Evolutionary conservation across 176 grass and related monocot genomes (phyloP), one percentile per base, ranked within the genome.

Genomic region (Eleusine coracana): DNA sequence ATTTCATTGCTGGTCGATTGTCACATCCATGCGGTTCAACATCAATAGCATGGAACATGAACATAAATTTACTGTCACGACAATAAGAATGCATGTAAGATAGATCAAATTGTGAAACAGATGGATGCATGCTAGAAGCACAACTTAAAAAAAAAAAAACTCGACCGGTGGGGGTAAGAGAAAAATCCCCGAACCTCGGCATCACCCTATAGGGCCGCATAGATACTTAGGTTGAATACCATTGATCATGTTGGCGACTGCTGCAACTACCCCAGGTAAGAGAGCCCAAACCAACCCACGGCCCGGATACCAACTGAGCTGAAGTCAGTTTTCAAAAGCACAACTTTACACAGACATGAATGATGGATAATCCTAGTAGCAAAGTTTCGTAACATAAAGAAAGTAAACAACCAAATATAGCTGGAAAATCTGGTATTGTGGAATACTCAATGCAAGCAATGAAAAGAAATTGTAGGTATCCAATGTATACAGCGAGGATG

Each of bases 361-460:
- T 76, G 23, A 49, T 74, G 17, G 14, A 10, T 60, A 60, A 76
- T 31, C 42, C 39, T 59, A 87, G 36, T 29, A 49, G 36, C 12
- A 76, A 15, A 68, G 60, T 16, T 76, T 52, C 48, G 46, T 51
- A 50, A 38, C 71, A 76, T 50, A 74, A 80, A 60, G 37, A 61
- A 76, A 42, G 49, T 18, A 77, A 65, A 0, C 5, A 31, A 66
- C 68, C 46, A 86, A 34, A 34, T 34, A 34, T 34, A 34, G 31
- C 2, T 34, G 31, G 31, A 34, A 34, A 34, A 34, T 34, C 31
- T 34, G 31, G 31, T 34, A 34, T 34, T 34, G 31, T 34, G 31
- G 31, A 34, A 34, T 34, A 34, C 31, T 34, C 31, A 34, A 34
- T 34, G 31, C 31, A 34, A 34, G 31, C 31, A 34, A 34, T 2